These are phyloP conservation scores for Talaromyces sp. DNA, from an alignment of 2,329 filamentous ascomycete genomes.

Conservation along the genomic window DNA sequence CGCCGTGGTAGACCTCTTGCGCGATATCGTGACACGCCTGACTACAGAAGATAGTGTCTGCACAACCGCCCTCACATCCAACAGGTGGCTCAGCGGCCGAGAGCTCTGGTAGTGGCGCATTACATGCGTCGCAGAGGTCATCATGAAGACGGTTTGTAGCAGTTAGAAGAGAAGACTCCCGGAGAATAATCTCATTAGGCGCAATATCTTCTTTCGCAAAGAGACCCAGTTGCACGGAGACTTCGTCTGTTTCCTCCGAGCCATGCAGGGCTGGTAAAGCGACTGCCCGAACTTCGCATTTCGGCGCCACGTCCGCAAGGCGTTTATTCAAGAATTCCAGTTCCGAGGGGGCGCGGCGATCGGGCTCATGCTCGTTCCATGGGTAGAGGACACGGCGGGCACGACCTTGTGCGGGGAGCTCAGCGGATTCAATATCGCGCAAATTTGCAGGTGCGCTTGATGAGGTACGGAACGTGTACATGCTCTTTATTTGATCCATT, in stretches of 20 bases:
- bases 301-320: conserved; percentile 71
- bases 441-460: conserved; percentile 12
- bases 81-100: conserved; percentile 40
- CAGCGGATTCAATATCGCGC: conserved; percentile 31
- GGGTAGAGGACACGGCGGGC: conserved; percentile 61
- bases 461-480: conserved; percentile 22
- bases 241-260: conserved; percentile 31
- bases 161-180: conserved; percentile 83
- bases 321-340: conserved; percentile 72
- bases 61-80: conserved; percentile 56
- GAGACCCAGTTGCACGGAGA: conserved; percentile 76
- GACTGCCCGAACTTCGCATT: conserved; percentile 76
- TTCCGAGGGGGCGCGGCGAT: conserved; percentile 57
- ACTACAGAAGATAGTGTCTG: conserved; percentile 64
- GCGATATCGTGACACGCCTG: conserved; percentile 59
- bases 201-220: conserved; percentile 83
- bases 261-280: conserved; percentile 71
- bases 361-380: conserved; percentile 64
- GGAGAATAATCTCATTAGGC: conserved; percentile 74
- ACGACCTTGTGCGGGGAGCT: conserved; percentile 41
- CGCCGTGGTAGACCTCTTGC: conserved; percentile 59
- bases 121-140: conserved; percentile 86
- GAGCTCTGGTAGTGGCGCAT: conserved; percentile 68
- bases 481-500: conserved; percentile 31
- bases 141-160: conserved; percentile 88